phyloP scores from a whole-genome alignment of 78 protist species.

The Thecamonas trahens region DNA sequence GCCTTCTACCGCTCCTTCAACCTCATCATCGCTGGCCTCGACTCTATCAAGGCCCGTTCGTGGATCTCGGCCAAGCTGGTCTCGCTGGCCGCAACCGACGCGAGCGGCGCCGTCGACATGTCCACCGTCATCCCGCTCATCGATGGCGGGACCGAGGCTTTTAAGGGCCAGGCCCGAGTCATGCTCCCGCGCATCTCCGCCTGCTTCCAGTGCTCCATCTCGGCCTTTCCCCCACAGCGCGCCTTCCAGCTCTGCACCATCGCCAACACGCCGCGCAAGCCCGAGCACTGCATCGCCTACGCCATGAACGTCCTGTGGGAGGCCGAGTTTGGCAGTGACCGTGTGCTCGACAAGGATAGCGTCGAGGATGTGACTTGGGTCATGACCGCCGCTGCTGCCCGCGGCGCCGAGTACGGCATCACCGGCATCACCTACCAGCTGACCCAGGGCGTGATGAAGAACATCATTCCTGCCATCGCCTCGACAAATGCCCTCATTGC shows the following conservation, averaged over 20 bases:
- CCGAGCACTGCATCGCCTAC: conserved; percentile 93
- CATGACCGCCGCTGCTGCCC: conserved; percentile 48
- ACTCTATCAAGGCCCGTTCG: conserved; percentile 85
- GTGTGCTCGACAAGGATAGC: not conserved
- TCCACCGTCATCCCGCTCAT: conserved; percentile 77
- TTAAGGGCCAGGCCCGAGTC: conserved; percentile 91
- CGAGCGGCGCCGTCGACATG: conserved; percentile 30
- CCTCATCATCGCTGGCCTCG: conserved; percentile 91
- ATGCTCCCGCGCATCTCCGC: conserved; percentile 72
- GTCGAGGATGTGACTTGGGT: conserved; percentile 23
- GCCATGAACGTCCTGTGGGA: conserved; percentile 49
- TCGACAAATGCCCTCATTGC: conserved; percentile 96
- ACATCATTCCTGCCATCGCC: conserved; percentile 97
- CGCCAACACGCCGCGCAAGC: conserved; percentile 86
- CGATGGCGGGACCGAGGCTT: conserved; percentile 98
- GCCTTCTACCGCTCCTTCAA: conserved; percentile 83
- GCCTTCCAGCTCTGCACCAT: conserved; percentile 93
- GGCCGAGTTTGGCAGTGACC: not conserved
- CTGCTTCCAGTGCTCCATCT: conserved; percentile 91
- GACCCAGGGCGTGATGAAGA: conserved; percentile 88
- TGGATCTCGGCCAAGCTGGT: conserved; percentile 87
- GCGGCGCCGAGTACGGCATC: conserved; percentile 83
- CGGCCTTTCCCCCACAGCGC: conserved; percentile 83
- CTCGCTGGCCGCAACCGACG: conserved; percentile 50
- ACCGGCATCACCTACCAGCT: conserved; percentile 81